Conservation (phyloP, 176 grass and related monocot genomes). For the Bothriochloa decipiens region DNA sequence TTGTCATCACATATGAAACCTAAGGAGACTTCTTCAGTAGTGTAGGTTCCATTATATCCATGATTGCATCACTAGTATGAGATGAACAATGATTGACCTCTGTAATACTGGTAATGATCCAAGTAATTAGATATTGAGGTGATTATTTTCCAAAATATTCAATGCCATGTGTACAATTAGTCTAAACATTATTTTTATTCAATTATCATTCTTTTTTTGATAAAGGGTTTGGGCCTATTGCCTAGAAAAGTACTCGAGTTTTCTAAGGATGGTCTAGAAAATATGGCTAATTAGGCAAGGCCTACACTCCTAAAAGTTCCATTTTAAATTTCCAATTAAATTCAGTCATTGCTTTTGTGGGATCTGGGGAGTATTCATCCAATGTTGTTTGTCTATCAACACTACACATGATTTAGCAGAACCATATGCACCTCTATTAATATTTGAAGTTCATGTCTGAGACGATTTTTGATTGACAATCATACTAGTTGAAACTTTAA, state of each 20-base stretch:
- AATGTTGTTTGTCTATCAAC: neutral
- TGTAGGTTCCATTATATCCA: neutral
- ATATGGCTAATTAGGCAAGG: neutral
- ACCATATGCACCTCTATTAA: neutral
- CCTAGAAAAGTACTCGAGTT: neutral
- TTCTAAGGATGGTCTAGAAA: neutral
- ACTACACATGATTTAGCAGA: neutral
- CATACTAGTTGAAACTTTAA: conserved; percentile 1
- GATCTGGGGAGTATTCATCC: neutral
- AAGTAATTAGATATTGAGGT: neutral
- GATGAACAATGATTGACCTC: neutral
- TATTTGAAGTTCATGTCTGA: conserved; percentile 6
- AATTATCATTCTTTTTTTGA: neutral
- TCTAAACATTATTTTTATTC: neutral
- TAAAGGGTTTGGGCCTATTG: neutral
- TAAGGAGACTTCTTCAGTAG: neutral
- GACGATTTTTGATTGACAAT: neutral
- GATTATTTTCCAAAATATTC: neutral
- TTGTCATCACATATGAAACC: neutral
- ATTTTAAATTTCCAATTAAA: neutral
- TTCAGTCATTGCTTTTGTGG: neutral
- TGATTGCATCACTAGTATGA: neutral
- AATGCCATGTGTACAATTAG: neutral
- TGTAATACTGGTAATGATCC: neutral
- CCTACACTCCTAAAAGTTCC: neutral